Base-by-base conservation (phyloP, 1,284 basidiomycete species). In the Pseudozyma thailandica region DNA sequence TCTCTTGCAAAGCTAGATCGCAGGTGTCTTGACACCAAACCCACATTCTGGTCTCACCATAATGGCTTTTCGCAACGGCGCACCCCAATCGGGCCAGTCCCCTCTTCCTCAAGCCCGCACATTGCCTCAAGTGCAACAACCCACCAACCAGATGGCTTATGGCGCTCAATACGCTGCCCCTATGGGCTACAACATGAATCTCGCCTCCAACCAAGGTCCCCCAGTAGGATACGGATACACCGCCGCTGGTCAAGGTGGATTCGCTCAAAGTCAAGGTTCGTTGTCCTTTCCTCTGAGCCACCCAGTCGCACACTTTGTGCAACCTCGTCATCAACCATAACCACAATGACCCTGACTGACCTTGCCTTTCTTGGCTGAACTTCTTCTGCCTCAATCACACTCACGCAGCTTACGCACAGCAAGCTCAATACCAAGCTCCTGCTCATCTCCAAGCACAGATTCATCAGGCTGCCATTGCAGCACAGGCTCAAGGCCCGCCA, bases 211-310 rank as follows among this genome's bases (percentile, higher is more conserved):
- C 37, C 55, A 61, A 30, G 58, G 61, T 15, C 61, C 64, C 4
- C 61, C 64, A 4, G 65, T 62, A 27, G 70, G 52, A 21, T 77
- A 79, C 61, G 66, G 73, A 15, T 80, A 51, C 63, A 69, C 51
- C 46, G 57, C 68, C 18, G 72, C 76, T 33, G 74, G 68, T 44
- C 78, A 80, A 47, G 78, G 78, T 31, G 78, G 78, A 23, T 80
- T 77, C 49, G 74, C 78, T 28, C 75, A 72, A 39, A 75, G 71
- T 61, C 78, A 80, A 65, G 77, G 77, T 79, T 45, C 21, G 77
- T 64, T 23, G 18, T 44, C 28, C 25, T 23, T 15, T n/a, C 25
- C 25, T 35, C n/a, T n/a, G n/a, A n/a, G n/a, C n/a, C n/a, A n/a
- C n/a, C n/a, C 26, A 35, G 33, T 23, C 35, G 18, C 57, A 71